Percentiles rank a stretch among this genome's conserved stretches.
Conservation (phyloP, 2,329 filamentous ascomycete species). For the Ambrosiella cleistominuta region DNA sequence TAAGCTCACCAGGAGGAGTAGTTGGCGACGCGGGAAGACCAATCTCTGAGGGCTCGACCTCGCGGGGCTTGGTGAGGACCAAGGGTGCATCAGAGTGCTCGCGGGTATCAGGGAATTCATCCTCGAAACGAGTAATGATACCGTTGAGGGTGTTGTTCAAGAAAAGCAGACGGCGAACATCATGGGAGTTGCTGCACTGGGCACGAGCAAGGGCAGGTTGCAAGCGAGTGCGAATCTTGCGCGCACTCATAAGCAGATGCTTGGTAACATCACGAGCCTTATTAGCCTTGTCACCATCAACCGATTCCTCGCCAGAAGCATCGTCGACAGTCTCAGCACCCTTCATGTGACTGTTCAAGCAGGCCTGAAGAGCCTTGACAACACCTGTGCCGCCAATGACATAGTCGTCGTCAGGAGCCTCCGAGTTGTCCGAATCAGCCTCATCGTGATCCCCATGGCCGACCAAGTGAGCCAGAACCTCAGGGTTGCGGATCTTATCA, state of each 20-base stretch:
- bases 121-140: conserved; percentile 90
- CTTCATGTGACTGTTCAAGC: conserved; percentile 55
- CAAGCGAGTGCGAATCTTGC: conserved; percentile 70
- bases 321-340: conserved; percentile 41
- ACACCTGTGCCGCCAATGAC: conserved; percentile 91
- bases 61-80: conserved; percentile 2
- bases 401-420: conserved; percentile 79
- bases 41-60: conserved; percentile 5
- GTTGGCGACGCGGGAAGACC: conserved; percentile 17
- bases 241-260: conserved; percentile 67
- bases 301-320: conserved; percentile 27
- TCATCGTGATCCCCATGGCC: conserved; percentile 44
- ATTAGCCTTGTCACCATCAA: conserved; percentile 18
- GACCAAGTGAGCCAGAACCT: conserved; percentile 74
- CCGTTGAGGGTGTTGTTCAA: conserved; percentile 73
- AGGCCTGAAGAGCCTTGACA: conserved; percentile 83
- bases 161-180: conserved; percentile 70
- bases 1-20: conserved; percentile 20
- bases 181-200: conserved; percentile 49
- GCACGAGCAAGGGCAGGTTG: conserved; percentile 69
- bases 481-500: conserved; percentile 35
- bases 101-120: conserved; percentile 79
- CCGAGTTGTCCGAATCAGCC: conserved; percentile 26
- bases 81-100: neutral
- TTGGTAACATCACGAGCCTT: conserved; percentile 89